Evolutionary conservation across 371 early-diverging fungal species (phyloP).

Genomic region (Circinella umbellata): DNA sequence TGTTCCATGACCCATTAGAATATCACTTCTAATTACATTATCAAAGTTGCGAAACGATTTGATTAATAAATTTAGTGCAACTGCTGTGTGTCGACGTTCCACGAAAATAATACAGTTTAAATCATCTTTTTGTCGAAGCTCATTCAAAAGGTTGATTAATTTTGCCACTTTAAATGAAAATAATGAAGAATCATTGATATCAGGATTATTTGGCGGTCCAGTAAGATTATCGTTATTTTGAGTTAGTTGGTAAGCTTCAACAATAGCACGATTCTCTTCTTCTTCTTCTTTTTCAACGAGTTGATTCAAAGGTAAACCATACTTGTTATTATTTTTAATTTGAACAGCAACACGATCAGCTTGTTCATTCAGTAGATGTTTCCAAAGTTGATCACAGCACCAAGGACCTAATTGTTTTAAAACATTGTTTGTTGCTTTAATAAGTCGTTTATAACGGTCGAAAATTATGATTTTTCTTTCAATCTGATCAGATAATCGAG

Average conservation of each 20-base stretch:
- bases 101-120: conserved; percentile 91
- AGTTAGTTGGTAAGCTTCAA: conserved; percentile 31
- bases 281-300: conserved; percentile 15
- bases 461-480: conserved; percentile 38
- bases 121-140: conserved; percentile 33
- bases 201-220: conserved; percentile 30
- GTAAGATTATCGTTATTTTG: conserved; percentile 4
- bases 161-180: conserved; percentile 67
- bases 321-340: conserved; percentile 9
- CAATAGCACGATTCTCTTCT: conserved; percentile 30
- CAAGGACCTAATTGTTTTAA: conserved; percentile 70
- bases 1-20: conserved; percentile 76
- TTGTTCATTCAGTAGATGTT: conserved; percentile 40
- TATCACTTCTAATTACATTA: conserved; percentile 47
- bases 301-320: conserved; percentile 21
- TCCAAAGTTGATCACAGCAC: conserved; percentile 66
- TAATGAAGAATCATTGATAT: conserved; percentile 20
- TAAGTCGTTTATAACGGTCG: conserved; percentile 42
- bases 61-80: conserved; percentile 63
- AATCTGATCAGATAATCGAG: conserved; percentile 47
- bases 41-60: conserved; percentile 42
- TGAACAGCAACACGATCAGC: conserved; percentile 18
- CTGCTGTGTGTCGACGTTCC: conserved; percentile 73
- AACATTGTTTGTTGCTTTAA: conserved; percentile 32
- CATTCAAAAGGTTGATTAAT: conserved; percentile 57